A percentile compares a stretch with the other conserved stretches of the same genome.
Evolutionary conservation across 148 eudicot species (phyloP).

Genomic region (Cornus suecica): DNA sequence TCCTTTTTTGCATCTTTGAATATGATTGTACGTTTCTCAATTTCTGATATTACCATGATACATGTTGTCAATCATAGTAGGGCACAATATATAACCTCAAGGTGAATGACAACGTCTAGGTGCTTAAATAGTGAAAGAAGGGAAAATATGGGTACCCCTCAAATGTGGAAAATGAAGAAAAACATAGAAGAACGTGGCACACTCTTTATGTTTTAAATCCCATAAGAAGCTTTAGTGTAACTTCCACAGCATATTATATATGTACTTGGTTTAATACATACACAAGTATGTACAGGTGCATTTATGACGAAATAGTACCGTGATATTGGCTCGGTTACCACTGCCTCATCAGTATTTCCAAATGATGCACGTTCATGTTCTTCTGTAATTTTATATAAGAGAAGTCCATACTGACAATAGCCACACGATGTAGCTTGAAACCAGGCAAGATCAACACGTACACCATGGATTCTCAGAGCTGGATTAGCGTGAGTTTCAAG

Average conservation of each 20-base stretch:
- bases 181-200: background rate
- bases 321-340: conserved; percentile 35
- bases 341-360: conserved; percentile 40
- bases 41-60: too few species aligned
- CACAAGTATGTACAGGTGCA: background rate
- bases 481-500: conserved; percentile 90
- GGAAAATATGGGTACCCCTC: too few species aligned
- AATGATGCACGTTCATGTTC: conserved; percentile 34
- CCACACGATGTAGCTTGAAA: conserved; percentile 80
- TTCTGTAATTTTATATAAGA: conserved; percentile 59
- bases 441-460: conserved; percentile 78
- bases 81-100: too few species aligned
- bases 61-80: too few species aligned
- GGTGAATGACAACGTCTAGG: too few species aligned
- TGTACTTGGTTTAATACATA: background rate
- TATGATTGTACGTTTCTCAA: too few species aligned
- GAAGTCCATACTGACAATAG: conserved; percentile 78
- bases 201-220: too few species aligned
- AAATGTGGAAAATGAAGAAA: background rate
- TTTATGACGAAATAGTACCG: conserved; percentile 38
- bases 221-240: background rate
- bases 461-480: conserved; percentile 55
- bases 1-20: too few species aligned
- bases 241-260: background rate
- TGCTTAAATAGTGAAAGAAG: too few species aligned